Percentiles rank a stretch among this genome's conserved stretches.
These are phyloP conservation scores for Pseudopyrenochaeta lycopersici DNA, from an alignment of 2,329 filamentous ascomycete species.

Conservation along the genomic window DNA sequence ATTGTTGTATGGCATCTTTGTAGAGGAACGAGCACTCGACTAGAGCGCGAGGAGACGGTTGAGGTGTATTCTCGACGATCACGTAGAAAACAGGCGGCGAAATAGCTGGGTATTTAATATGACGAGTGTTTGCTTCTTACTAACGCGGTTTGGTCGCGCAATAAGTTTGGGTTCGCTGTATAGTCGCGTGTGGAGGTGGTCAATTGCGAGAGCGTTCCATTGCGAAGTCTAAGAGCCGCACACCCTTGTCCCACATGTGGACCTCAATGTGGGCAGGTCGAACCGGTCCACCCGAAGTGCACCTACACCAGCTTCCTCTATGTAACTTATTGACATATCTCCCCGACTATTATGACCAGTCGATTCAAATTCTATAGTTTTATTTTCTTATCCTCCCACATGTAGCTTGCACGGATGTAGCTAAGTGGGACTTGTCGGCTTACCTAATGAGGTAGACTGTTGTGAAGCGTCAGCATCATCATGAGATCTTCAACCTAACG, in stretches of 20 bases:
- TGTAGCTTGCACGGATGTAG: too few relatives aligned
- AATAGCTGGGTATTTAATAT: not conserved
- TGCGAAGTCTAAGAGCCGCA: not conserved
- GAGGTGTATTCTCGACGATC: not conserved
- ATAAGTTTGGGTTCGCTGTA: not conserved
- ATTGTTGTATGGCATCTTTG: conserved; percentile 87
- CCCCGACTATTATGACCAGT: too few relatives aligned
- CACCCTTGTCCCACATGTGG: conserved; percentile 5
- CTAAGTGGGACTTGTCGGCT: not conserved
- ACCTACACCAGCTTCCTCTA: too few relatives aligned
- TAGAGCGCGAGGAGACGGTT: not conserved
- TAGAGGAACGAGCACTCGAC: not conserved
- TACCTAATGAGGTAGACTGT: not conserved
- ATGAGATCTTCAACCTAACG: not conserved
- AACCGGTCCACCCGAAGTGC: conserved; percentile 2
- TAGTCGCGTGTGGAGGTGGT: conserved; percentile 14
- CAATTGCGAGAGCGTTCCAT: not conserved
- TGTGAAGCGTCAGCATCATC: not conserved
- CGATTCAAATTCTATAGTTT: too few relatives aligned
- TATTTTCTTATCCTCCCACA: not conserved
- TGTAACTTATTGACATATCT: too few relatives aligned
- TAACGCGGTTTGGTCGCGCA: conserved; percentile 16
- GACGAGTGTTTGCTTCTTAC: not conserved
- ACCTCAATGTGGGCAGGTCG: conserved; percentile 3
- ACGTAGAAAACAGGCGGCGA: not conserved